Evolutionary conservation across 2,329 filamentous ascomycete species (phyloP).

Genomic region (Pseudocercospora fuligena): DNA sequence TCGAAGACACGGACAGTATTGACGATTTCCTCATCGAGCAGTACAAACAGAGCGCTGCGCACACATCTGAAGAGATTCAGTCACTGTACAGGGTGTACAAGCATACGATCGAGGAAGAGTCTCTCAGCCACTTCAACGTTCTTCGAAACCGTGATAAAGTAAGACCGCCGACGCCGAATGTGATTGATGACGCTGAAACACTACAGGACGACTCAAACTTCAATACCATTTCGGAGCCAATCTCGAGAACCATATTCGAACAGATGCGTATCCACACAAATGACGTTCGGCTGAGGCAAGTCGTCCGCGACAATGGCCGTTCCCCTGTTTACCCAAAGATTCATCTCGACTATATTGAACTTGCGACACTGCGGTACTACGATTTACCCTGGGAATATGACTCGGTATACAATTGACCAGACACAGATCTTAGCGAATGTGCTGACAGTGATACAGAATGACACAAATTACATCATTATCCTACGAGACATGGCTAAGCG

Average conservation of each 20-base stretch:
- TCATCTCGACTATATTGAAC: background rate
- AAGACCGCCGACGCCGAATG: no score
- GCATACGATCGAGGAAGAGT: background rate
- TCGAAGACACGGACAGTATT: background rate
- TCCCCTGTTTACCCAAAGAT: background rate
- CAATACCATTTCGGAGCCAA: background rate
- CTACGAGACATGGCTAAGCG: background rate
- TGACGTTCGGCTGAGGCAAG: background rate
- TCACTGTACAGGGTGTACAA: background rate
- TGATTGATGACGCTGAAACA: no score
- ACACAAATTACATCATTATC: background rate
- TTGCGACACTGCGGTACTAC: background rate
- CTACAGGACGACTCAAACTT: background rate
- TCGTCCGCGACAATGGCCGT: background rate
- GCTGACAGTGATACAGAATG: background rate
- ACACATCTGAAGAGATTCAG: background rate
- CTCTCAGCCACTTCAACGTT: background rate
- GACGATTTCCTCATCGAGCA: no score
- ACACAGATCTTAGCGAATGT: background rate
- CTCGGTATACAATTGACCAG: background rate
- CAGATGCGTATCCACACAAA: background rate
- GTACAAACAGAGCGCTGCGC: no score
- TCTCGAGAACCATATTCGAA: background rate
- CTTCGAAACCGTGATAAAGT: no score
- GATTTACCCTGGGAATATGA: background rate